phyloP scores from a whole-genome alignment of 1,284 basidiomycete genomes.

The Schizophyllum amplum region DNA sequence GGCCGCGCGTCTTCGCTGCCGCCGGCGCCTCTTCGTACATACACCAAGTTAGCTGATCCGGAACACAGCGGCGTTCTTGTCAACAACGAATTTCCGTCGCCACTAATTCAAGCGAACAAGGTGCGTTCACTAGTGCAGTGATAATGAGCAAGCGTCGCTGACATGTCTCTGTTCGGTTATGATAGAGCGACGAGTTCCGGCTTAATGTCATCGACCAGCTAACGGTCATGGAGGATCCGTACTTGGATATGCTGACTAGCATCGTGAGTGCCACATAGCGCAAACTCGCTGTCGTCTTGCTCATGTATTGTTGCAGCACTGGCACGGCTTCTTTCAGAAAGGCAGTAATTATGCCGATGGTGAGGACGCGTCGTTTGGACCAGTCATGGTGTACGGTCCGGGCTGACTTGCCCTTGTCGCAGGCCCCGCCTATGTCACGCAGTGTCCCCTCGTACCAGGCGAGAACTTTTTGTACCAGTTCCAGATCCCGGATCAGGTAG shows the following conservation, averaged over 20 bases:
- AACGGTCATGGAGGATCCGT: conserved; percentile 14
- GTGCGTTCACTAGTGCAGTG: conserved; percentile 5
- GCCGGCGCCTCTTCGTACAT: too few relatives aligned
- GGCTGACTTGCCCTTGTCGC: background rate
- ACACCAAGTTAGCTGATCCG: background rate
- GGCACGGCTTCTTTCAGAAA: conserved; percentile 28
- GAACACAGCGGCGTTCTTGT: conserved; percentile 9
- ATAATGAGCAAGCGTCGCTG: background rate
- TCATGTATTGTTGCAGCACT: conserved; percentile 18
- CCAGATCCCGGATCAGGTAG: conserved; percentile 23
- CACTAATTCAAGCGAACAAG: conserved; percentile 19
- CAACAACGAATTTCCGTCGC: conserved; percentile 18
- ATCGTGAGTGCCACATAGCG: conserved; percentile 16
- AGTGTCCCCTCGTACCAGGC: conserved; percentile 39
- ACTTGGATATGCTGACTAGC: conserved; percentile 26
- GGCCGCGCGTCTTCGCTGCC: too few relatives aligned
- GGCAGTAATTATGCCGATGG: conserved; percentile 25
- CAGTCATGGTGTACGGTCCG: background rate
- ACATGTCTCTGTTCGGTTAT: conserved; percentile 1
- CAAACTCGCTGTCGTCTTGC: background rate
- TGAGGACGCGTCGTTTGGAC: background rate
- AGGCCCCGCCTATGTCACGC: conserved; percentile 20
- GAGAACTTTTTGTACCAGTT: conserved; percentile 32
- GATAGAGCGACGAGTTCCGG: conserved; percentile 19
- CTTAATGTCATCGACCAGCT: conserved; percentile 26